Base-by-base conservation (phyloP, 805 yeast species). In the Pachysolen tannophilus region DNA sequence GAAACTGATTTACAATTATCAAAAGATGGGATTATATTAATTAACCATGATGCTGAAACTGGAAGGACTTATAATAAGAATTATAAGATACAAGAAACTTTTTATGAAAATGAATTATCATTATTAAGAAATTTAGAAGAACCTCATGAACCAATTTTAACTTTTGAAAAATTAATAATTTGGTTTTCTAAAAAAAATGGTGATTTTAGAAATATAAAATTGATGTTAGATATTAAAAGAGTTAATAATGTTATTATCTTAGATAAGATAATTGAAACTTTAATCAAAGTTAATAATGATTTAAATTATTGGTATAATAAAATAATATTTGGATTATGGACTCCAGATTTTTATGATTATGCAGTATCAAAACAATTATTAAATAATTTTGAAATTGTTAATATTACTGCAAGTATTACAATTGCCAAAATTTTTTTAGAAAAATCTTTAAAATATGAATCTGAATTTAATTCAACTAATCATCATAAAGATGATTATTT, bases 121-220 rank as follows among this genome's bases (percentile, higher is more conserved):
- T 32, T 43, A 15, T 42, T 63, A 17, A 42, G 44, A 8, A 60
- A 65, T 3, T 32, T 39, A 21, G 16, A 25, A 2, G 49, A 50
- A 23, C 68, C 67, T 2, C 55, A 53, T 27, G 52, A 55, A 13
- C 43, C 50, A 6, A 45, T 60, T 41, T 60, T 63, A 2, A 43
- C 57, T 5, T 47, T 63, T 6, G 37, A 37, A 5, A 52, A 55
- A n/a, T 41, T 50, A 0, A 40, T 62, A 6, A 28, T 39, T 6
- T 62, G 67, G 67, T 41, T 52, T 32, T 63, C 23, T 51, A 67
- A 67, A 48, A 68, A 45, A 58, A 61, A 51, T 61, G 55, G 46
- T 61, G 64, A 32, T 47, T 53, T 42, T 51, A 55, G 33, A 60
- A 65, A 34, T 47, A 61, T 50, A 60, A 65, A 56, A 64, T 60